Conservation (phyloP, 2,329 filamentous ascomycete species). For the Penicillium sp. region DNA sequence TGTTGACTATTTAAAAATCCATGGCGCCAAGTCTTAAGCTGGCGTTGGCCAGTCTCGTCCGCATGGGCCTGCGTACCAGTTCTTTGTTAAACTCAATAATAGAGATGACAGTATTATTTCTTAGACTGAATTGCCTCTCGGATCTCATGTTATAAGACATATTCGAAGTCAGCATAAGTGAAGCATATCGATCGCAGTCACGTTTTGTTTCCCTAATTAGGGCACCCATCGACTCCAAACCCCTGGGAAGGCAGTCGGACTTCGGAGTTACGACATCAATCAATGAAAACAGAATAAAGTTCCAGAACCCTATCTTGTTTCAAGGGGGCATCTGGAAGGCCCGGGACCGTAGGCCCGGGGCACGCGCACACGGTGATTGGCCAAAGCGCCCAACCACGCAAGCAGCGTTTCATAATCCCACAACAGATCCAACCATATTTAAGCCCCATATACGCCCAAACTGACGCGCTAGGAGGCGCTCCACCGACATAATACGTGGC, state of each 20-base stretch:
- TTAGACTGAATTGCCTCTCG: too few relatives aligned
- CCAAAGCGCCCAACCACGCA: constrained; percentile 11
- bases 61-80: too few relatives aligned
- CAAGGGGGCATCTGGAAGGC: constrained; percentile 6
- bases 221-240: neutral
- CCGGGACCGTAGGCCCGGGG: neutral
- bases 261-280: neutral
- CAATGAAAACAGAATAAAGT: neutral
- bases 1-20: too few relatives aligned
- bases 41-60: too few relatives aligned
- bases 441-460: constrained; percentile 3
- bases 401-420: constrained; percentile 19
- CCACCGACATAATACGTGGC: constrained; percentile 14
- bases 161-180: neutral
- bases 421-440: constrained; percentile 1
- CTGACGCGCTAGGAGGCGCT: constrained; percentile 11
- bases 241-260: neutral
- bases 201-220: neutral
- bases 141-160: too few relatives aligned
- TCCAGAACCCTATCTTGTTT: constrained; percentile 8
- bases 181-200: too few relatives aligned
- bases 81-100: neutral
- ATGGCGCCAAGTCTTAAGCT: too few relatives aligned
- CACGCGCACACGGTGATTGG: constrained; percentile 15
- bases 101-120: neutral